Percentiles rank a stretch among this genome's conserved stretches.
Conservation (phyloP, 2,329 filamentous ascomycete species). For the Fusarium hainanense region DNA sequence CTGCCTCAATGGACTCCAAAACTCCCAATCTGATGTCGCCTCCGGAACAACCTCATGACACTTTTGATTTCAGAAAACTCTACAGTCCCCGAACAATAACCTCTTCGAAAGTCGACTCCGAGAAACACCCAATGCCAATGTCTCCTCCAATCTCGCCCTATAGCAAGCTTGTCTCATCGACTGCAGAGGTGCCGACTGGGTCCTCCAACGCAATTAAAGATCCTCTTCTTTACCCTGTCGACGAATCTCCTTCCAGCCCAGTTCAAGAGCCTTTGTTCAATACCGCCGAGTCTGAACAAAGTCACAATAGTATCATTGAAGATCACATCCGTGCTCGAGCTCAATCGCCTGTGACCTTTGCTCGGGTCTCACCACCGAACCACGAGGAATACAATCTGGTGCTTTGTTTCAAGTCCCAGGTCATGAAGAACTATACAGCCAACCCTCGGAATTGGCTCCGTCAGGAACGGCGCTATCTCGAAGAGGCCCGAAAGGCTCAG, state of each 20-base stretch:
- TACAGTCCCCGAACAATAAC: conserved; percentile 34
- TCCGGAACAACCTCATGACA: conserved; percentile 67
- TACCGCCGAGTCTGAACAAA: conserved; percentile 53
- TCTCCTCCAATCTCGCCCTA: conserved; percentile 69
- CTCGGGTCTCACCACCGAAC: conserved; percentile 58
- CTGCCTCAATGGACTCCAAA: conserved; percentile 57
- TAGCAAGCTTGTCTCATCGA: conserved; percentile 53
- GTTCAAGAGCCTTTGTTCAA: conserved; percentile 64
- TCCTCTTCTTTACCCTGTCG: conserved; percentile 67
- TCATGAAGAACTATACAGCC: conserved; percentile 58
- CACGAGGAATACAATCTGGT: conserved; percentile 65
- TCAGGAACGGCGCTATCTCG: conserved; percentile 62
- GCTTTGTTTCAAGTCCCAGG: conserved; percentile 63
- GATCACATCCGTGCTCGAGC: conserved; percentile 59
- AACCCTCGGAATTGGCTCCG: conserved; percentile 62
- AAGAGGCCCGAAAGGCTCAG: conserved; percentile 59
- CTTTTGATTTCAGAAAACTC: conserved; percentile 55
- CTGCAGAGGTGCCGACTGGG: conserved; percentile 46
- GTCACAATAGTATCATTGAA: conserved; percentile 60
- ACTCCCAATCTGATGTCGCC: conserved; percentile 69
- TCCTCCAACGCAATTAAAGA: conserved; percentile 57
- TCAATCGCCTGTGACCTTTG: conserved; percentile 55
- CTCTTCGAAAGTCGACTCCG: conserved; percentile 41
- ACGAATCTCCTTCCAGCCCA: conserved; percentile 54
- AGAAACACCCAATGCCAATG: conserved; percentile 56